Evolutionary conservation across 1,284 basidiomycete genomes (phyloP).

Genomic region (Paramarasmius palmivorus): DNA sequence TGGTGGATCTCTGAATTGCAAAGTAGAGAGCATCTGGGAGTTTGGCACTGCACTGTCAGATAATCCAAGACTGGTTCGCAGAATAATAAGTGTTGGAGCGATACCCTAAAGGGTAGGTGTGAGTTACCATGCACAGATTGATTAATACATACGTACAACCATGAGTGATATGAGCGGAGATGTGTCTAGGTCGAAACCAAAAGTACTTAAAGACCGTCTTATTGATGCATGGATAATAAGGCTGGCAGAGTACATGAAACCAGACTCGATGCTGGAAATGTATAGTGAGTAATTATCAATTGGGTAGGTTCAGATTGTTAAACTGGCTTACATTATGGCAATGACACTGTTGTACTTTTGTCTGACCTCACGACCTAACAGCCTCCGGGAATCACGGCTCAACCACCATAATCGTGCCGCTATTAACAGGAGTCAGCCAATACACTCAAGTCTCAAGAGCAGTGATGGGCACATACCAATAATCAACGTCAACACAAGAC

Average conservation of each 20-base stretch:
- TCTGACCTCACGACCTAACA: not conserved
- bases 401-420: conserved; percentile 7
- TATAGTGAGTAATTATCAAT: not conserved
- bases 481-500: not conserved
- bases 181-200: not conserved
- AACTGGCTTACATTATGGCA: not conserved
- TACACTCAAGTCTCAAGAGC: not conserved
- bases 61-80: not conserved
- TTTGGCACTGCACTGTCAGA: too few relatives aligned
- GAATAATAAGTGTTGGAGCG: conserved; percentile 3
- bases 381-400: not conserved
- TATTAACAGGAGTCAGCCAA: not conserved
- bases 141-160: not conserved
- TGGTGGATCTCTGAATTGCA: too few relatives aligned
- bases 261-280: conserved; percentile 1
- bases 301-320: too few relatives aligned
- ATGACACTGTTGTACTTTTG: not conserved
- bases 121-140: not conserved
- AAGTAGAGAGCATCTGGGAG: too few relatives aligned
- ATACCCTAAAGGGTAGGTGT: not conserved
- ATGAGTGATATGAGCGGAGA: not conserved
- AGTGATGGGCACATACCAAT: not conserved
- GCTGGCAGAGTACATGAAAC: not conserved
- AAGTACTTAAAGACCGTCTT: not conserved
- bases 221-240: not conserved